Evolutionary conservation across 2,329 filamentous ascomycete species (phyloP), one percentile per base, ranked within the genome.

Genomic region (Fusarium torreyae): DNA sequence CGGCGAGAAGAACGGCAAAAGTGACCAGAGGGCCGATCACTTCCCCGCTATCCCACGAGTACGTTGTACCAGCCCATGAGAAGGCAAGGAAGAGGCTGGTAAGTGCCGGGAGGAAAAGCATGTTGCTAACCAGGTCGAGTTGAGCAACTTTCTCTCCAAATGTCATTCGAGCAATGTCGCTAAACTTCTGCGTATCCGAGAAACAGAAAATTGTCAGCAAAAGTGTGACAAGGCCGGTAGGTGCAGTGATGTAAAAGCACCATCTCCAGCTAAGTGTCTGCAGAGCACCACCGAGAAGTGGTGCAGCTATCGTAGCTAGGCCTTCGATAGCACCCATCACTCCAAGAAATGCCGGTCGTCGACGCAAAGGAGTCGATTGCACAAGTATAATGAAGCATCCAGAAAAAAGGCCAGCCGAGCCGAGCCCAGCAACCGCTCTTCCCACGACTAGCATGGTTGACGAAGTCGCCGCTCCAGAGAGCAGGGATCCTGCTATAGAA

Each of bases 81-180:
- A 86, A 75, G 0, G 83, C 83, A 6, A 86, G 72, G 0, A 86
- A 74, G 6, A 85, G 78, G 59, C 82, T 84, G 22, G 83, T 74
- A 3, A 85, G 79, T 2, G 80, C 57, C 0, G 74, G 74, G 33
- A 77, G 56, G 18, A 78, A 68, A 0, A 78, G 28, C 2, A 71
- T 6, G 18, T 72, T 75, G 40, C 76, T 77, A 0, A 63, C 1
- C 0, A 72, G n/a, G 8, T 75, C 73, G 3, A 75, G 56, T n/a
- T 74, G 56, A 3, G 10, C 6, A 6, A 53, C 0, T 17, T 66
- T 66, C 2, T 69, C 2, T 1, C 9, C 38, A 0, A 48, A 2
- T 0, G 40, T 53, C 45, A 69, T 1, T 0, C 2, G n/a, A 10
- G 6, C 10, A 5, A 40, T 13, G 0, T 10, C 8, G 0, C 4